A percentile compares a stretch with the other conserved stretches of the same genome.
phyloP scores from a whole-genome alignment of 2,329 filamentous ascomycete species.

The Colletotrichum higginsianum region DNA sequence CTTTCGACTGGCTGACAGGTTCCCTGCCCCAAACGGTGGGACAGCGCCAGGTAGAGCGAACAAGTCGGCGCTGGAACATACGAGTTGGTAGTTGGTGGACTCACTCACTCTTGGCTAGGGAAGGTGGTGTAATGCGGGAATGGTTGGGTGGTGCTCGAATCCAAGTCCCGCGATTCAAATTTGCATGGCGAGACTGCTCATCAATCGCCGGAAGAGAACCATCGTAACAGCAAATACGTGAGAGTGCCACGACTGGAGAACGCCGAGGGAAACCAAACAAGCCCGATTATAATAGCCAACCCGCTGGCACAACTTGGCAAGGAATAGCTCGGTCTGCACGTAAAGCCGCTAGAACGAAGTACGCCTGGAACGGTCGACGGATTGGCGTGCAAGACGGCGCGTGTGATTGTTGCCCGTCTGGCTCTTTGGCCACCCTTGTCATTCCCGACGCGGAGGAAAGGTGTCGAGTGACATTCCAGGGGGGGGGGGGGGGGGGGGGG shows the following conservation, averaged over 20 bases:
- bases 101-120: no score
- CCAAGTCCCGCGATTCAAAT: conserved; percentile 18
- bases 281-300: no score
- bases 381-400: not conserved
- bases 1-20: conserved; percentile 30
- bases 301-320: no score
- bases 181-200: conserved; percentile 18
- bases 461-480: not conserved
- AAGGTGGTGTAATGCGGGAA: not conserved
- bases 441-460: not conserved
- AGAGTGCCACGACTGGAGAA: conserved; percentile 1
- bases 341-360: not conserved
- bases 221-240: conserved; percentile 34
- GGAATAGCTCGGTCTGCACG: not conserved
- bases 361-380: not conserved
- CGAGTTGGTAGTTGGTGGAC: no score
- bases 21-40: not conserved
- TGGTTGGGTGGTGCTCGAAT: not conserved
- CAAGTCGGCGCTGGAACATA: not conserved
- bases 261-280: not conserved
- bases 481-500: no score
- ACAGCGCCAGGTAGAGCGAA: not conserved
- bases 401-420: conserved; percentile 12
- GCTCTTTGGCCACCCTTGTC: not conserved
- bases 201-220: conserved; percentile 15